Percentiles rank a stretch among this genome's conserved stretches.
phyloP scores from a whole-genome alignment of 2,329 filamentous ascomycete genomes.

The Cordyceps pruinosa region DNA sequence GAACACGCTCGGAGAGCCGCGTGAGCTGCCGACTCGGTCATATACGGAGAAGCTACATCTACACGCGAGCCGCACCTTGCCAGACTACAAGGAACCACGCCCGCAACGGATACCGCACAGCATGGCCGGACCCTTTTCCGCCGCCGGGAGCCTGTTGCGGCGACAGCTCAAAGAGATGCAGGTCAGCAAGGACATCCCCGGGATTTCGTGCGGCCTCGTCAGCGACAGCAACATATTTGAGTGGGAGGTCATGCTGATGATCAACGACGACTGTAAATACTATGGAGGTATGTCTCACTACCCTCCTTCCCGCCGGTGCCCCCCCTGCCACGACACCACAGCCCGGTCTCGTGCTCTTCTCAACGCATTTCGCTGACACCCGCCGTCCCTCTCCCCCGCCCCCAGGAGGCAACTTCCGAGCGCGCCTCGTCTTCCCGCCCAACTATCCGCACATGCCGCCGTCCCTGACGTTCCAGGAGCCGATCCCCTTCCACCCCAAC shows the following conservation, averaged over 20 bases:
- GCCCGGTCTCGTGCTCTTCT: neutral
- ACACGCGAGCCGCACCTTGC: neutral
- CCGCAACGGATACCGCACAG: neutral
- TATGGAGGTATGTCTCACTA: constrained; percentile 66
- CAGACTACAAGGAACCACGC: neutral
- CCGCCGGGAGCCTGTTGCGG: constrained; percentile 66
- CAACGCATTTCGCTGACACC: neutral
- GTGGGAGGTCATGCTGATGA: constrained; percentile 99
- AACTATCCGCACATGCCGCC: constrained; percentile 86
- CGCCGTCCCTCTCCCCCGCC: neutral
- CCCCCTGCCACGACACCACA: neutral
- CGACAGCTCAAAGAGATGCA: constrained; percentile 95
- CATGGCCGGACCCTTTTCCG: constrained; percentile 40
- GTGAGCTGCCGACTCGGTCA: neutral
- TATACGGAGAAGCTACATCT: neutral
- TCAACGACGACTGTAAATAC: constrained; percentile 86
- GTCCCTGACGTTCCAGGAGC: constrained; percentile 76
- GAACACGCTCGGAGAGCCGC: neutral
- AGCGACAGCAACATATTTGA: constrained; percentile 84
- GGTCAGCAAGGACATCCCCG: constrained; percentile 80
- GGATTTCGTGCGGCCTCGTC: constrained; percentile 86
- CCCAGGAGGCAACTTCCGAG: constrained; percentile 84
- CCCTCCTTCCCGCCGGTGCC: neutral
- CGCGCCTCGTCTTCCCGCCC: constrained; percentile 71
- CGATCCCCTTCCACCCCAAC: constrained; percentile 88